Evolutionary conservation across 2,329 filamentous ascomycete species (phyloP).

Genomic region (Verticillium nubilum): DNA sequence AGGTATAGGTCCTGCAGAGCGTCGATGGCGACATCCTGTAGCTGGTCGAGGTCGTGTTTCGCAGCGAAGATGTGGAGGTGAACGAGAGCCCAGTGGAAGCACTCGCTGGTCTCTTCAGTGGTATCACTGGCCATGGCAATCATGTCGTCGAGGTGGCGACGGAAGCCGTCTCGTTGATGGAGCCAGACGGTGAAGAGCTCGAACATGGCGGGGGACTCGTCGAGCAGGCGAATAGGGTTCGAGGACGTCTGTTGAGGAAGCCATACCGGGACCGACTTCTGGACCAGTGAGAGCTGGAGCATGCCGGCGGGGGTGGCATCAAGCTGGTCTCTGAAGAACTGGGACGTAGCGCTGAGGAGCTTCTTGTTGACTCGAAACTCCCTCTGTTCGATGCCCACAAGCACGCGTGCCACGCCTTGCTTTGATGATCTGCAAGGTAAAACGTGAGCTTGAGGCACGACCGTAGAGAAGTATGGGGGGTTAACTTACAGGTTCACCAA

Average conservation of each 20-base stretch:
- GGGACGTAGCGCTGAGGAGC: conserved; percentile 39
- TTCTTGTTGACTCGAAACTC: conserved; percentile 37
- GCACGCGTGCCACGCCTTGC: conserved; percentile 24
- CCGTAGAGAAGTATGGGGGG: not conserved
- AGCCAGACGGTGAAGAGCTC: conserved; percentile 49
- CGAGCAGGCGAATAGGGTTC: conserved; percentile 29
- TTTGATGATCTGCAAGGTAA: conserved; percentile 1
- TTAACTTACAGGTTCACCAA: conserved; percentile 6
- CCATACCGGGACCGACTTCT: conserved; percentile 28
- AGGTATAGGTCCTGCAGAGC: conserved; percentile 55
- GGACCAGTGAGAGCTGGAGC: conserved; percentile 9
- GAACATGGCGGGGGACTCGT: conserved; percentile 46
- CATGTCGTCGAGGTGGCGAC: conserved; percentile 35
- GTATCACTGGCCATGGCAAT: conserved; percentile 19
- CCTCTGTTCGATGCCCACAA: conserved; percentile 35
- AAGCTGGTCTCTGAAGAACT: conserved; percentile 43
- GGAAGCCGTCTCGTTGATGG: conserved; percentile 34
- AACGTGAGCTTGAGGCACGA: not conserved
- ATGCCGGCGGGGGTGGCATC: conserved; percentile 24
- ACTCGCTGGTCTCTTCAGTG: conserved; percentile 17
- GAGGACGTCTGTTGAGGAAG: conserved; percentile 16
- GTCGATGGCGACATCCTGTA: conserved; percentile 55
- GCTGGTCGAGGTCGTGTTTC: conserved; percentile 38
- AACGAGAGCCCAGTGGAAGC: conserved; percentile 50
- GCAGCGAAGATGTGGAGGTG: conserved; percentile 54